Conservation (phyloP, 2,329 filamentous ascomycete species). For the Penicillium sp. region DNA sequence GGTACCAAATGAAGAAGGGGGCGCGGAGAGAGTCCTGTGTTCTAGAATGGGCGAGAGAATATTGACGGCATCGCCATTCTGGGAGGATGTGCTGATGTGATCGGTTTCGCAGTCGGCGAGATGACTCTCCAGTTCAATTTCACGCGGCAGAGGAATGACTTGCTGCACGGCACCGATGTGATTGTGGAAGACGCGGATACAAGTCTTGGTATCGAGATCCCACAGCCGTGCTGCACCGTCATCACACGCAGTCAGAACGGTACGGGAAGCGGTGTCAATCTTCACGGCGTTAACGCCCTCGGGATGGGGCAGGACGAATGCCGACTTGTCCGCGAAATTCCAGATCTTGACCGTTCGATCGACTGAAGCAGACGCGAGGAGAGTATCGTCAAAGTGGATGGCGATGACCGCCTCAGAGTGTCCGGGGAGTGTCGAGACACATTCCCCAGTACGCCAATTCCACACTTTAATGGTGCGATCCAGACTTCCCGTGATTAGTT, state of each 20-base stretch:
- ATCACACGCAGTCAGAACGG: constrained; percentile 90
- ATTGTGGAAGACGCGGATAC: constrained; percentile 78
- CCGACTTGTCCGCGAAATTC: constrained; percentile 84
- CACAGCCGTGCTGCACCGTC: constrained; percentile 90
- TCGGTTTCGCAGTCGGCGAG: constrained; percentile 64
- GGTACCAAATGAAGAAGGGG: constrained; percentile 63
- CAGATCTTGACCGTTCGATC: constrained; percentile 91
- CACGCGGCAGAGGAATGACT: constrained; percentile 79
- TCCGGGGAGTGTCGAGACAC: constrained; percentile 78
- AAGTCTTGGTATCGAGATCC: constrained; percentile 85
- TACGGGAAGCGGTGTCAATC: constrained; percentile 80
- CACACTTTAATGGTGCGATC: constrained; percentile 90
- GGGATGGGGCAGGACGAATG: constrained; percentile 77
- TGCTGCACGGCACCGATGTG: constrained; percentile 97
- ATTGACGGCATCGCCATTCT: constrained; percentile 37
- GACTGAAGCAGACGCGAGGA: constrained; percentile 85
- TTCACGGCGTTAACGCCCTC: constrained; percentile 98
- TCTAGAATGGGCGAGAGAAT: constrained; percentile 36
- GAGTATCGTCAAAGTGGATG: constrained; percentile 83
- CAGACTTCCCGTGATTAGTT: constrained; percentile 87
- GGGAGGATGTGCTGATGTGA: constrained; percentile 49
- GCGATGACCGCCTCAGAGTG: constrained; percentile 85
- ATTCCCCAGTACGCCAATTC: constrained; percentile 94
- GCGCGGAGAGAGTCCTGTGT: constrained; percentile 41
- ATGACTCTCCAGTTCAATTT: constrained; percentile 86